Evolutionary conservation across 768 basidiomycete genomes (phyloP), one percentile per base, ranked within the genome.

Genomic region (Pleurotus cornucopiae): DNA sequence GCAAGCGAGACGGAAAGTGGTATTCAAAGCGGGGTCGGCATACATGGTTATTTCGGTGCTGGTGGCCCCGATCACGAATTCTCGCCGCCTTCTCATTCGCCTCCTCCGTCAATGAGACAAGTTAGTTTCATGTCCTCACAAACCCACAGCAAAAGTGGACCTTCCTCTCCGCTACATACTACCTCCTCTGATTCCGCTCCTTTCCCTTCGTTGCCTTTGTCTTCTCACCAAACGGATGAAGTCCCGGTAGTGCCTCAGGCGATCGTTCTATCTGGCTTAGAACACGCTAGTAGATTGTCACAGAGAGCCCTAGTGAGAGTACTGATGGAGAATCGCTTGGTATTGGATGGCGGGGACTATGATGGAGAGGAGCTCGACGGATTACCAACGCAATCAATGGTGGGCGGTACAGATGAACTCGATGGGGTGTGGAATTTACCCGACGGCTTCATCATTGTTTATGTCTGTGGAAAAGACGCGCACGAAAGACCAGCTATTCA

Each of bases 191-290:
- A 41, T 68, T 54, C 57, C 67, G 26, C 61, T 62, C 26, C 65
- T 66, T n/a, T 60, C 61, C 43, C 62, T 64, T 38, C 41, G 9
- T 9, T 34, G 30, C 61, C 30, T 44, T 39, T 11, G 43, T 40
- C 23, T 38, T 43, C 52, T 58, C 63, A 59, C 68, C 25, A 30
- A 61, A 20, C 61, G 58, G 47, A 59, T 53, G 49, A 61, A 63
- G 16, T 58, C 58, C 56, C 52, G 0, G 30, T 70, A 18, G 62
- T 75, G 70, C 86, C 89, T 1, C 73, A 75, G 48, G 88, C 81
- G 2, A 69, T 91, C 2, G 85, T 91, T 3, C 66, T 89, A 5
- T 81, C 87, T 2, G 86, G 87, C 0, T 75, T 92, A n/a, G 89
- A 91, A 63, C 69, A 84, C 63, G 77, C 83, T 1, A 73, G 69